phyloP scores from a whole-genome alignment of 352 stramenopile genomes.

The Phytophthora meadii region DNA sequence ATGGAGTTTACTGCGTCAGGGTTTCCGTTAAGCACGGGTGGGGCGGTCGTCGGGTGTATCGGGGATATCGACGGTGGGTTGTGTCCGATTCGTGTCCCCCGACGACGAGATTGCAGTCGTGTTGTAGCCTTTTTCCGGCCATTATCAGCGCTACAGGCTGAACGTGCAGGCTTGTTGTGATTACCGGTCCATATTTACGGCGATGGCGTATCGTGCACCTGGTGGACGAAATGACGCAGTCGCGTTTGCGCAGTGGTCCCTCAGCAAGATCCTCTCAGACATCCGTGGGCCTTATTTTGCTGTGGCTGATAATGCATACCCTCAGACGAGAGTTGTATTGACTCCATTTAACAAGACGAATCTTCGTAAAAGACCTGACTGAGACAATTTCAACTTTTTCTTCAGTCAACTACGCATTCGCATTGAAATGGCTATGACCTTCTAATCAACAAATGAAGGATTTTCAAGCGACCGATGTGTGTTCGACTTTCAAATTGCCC shows the following conservation, averaged over 20 bases:
- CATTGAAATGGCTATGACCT: too few species aligned
- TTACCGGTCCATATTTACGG: slow-evolving; percentile 4
- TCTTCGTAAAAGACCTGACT: too few species aligned
- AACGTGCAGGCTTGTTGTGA: slow-evolving; percentile 12
- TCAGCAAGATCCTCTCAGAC: not conserved
- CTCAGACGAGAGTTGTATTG: not conserved
- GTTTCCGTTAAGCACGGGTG: not conserved
- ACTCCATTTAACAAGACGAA: not conserved
- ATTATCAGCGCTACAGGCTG: slow-evolving; percentile 15
- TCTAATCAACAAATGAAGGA: too few species aligned
- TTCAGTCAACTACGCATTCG: too few species aligned
- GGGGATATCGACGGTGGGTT: slow-evolving; percentile 16
- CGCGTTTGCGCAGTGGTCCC: not conserved
- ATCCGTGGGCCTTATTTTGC: slow-evolving; percentile 7
- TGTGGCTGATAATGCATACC: slow-evolving; percentile 11
- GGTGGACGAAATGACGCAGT: slow-evolving; percentile 10
- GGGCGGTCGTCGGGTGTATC: slow-evolving; percentile 7
- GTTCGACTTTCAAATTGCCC: too few species aligned
- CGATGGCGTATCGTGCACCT: slow-evolving; percentile 4
- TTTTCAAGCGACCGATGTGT: too few species aligned
- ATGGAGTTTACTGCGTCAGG: slow-evolving; percentile 1
- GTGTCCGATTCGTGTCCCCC: slow-evolving; percentile 8
- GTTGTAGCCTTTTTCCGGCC: slow-evolving; percentile 9
- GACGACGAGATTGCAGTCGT: not conserved
- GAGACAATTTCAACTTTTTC: too few species aligned